A percentile compares a stretch with the other conserved stretches of the same genome.
phyloP scores from a whole-genome alignment of 2,329 filamentous ascomycete species.

The Diaporthe citrichinensis region DNA sequence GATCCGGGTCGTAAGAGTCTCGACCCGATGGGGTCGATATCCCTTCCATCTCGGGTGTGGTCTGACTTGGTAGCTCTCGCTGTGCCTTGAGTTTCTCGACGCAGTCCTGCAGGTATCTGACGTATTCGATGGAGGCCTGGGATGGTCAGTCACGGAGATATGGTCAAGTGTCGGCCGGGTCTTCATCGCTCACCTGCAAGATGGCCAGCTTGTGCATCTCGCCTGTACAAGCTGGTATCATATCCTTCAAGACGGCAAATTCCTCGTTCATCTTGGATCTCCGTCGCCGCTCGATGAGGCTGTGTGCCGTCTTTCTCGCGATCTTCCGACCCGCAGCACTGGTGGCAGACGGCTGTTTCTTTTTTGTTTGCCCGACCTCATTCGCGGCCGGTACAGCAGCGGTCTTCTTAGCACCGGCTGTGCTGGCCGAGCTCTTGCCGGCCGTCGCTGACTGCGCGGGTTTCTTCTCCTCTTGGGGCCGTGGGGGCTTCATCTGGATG shows the following conservation, averaged over 20 bases:
- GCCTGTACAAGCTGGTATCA: conserved; percentile 96
- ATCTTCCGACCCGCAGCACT: conserved; percentile 95
- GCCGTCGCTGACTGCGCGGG: conserved; percentile 41
- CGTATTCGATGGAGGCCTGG: conserved; percentile 95
- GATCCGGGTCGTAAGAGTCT: conserved; percentile 47
- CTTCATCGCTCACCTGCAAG: conserved; percentile 77
- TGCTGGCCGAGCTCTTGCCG: conserved; percentile 43
- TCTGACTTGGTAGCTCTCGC: conserved; percentile 52
- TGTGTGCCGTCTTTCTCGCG: conserved; percentile 95
- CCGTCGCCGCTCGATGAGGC: conserved; percentile 89
- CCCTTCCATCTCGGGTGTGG: conserved; percentile 47
- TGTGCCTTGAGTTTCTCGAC: conserved; percentile 82
- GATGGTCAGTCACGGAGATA: conserved; percentile 28
- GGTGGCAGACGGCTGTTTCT: conserved; percentile 81
- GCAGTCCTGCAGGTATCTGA: conserved; percentile 93
- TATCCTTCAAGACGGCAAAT: conserved; percentile 90
- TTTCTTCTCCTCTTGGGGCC: conserved; percentile 57
- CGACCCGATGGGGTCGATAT: conserved; percentile 48
- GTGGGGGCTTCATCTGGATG: conserved; percentile 91
- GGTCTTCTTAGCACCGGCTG: conserved; percentile 41
- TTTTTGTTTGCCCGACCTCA: conserved; percentile 65
- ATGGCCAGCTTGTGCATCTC: conserved; percentile 99
- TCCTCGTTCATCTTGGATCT: conserved; percentile 99
- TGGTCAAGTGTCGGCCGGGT: not conserved
- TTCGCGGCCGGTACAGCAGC: conserved; percentile 45